Evolutionary conservation across 2,329 filamentous ascomycete species (phyloP).

Genomic region (Tolypocladium ovalisporum): DNA sequence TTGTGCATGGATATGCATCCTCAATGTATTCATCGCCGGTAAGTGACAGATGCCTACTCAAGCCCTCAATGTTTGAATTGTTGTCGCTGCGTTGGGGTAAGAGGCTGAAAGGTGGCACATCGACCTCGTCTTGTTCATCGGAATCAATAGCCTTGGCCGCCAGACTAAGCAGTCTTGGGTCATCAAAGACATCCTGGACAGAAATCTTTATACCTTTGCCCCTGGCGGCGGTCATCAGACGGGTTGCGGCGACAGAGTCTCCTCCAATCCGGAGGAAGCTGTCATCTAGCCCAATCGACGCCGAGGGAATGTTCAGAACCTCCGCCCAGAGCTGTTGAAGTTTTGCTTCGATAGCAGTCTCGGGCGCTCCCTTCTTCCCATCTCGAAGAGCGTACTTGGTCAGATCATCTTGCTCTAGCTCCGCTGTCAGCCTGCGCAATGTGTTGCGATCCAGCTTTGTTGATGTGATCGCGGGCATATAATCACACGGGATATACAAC

Average conservation of each 20-base stretch:
- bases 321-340: slow-evolving; percentile 8
- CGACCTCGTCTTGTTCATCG: neutral
- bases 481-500: neutral
- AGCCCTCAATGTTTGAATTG: too few relatives aligned
- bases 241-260: slow-evolving; percentile 16
- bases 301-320: slow-evolving; percentile 22
- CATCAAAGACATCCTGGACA: slow-evolving; percentile 12
- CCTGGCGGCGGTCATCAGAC: slow-evolving; percentile 8
- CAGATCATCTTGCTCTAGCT: too few relatives aligned
- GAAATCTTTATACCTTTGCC: slow-evolving; percentile 4
- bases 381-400: neutral
- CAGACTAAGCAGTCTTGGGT: slow-evolving; percentile 3
- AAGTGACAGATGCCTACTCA: neutral
- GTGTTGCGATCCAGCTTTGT: slow-evolving; percentile 8
- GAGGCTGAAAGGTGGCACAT: neutral
- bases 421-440: neutral
- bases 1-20: neutral
- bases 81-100: neutral
- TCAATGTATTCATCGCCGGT: neutral
- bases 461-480: slow-evolving; percentile 8
- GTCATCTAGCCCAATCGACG: slow-evolving; percentile 2
- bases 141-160: neutral
- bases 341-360: neutral
- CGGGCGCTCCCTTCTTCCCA: neutral
- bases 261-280: slow-evolving; percentile 19